These are phyloP conservation scores for Purshia tridentata DNA, from an alignment of 306 rosid species.

Conservation along the genomic window DNA sequence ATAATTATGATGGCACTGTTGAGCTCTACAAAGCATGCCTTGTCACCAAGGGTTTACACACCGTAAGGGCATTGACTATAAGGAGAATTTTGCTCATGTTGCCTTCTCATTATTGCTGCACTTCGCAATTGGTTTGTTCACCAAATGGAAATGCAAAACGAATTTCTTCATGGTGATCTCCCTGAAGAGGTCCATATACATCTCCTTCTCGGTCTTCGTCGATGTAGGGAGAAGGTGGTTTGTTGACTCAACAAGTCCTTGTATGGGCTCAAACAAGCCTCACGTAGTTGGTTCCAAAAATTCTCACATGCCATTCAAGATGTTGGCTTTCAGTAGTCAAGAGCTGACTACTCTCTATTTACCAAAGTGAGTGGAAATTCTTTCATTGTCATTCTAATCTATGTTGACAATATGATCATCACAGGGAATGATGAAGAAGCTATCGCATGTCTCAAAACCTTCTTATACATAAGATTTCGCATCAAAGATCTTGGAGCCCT, in stretches of 20 bases:
- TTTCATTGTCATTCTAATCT: background rate
- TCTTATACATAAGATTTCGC: background rate
- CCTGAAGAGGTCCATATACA: background rate
- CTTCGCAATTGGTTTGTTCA: background rate
- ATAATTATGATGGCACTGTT: too few relatives aligned
- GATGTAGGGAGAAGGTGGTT: background rate
- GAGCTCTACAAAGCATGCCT: too few relatives aligned
- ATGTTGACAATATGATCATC: background rate
- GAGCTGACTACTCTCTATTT: background rate
- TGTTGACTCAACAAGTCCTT: background rate
- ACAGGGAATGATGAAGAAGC: background rate
- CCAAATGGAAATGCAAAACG: background rate
- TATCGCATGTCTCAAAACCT: background rate
- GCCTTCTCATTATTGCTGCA: background rate
- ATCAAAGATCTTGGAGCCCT: background rate
- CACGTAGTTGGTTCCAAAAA: background rate
- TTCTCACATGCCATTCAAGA: background rate
- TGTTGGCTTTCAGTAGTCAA: background rate
- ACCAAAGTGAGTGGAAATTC: background rate
- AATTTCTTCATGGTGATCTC: background rate
- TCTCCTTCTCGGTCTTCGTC: background rate
- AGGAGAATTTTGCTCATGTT: background rate
- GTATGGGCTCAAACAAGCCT: background rate
- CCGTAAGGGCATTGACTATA: too few relatives aligned
- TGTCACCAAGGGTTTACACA: too few relatives aligned